A percentile compares a stretch with the other conserved stretches of the same genome.
These are phyloP conservation scores for Tremella yokohamensis DNA, from an alignment of 768 basidiomycete species.

Conservation along the genomic window DNA sequence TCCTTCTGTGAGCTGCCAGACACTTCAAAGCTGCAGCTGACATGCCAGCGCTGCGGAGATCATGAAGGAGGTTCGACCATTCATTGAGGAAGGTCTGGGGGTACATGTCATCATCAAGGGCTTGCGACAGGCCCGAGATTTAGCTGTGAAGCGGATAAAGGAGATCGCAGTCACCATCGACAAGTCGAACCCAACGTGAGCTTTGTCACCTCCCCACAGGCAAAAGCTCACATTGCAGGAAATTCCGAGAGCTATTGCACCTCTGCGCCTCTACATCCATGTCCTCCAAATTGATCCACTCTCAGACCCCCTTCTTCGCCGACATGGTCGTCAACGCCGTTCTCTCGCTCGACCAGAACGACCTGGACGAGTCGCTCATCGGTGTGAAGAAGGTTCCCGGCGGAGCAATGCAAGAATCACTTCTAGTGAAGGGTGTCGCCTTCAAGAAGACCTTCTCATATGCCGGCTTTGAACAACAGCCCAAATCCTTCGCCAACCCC, in stretches of 20 bases:
- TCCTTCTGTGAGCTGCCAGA: slow-evolving; percentile 58
- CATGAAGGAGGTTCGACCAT: slow-evolving; percentile 82
- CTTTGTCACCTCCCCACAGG: slow-evolving; percentile 1
- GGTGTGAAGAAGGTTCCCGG: slow-evolving; percentile 97
- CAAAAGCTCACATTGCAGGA: slow-evolving; percentile 54
- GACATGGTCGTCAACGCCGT: slow-evolving; percentile 99
- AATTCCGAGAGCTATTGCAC: slow-evolving; percentile 86
- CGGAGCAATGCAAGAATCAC: slow-evolving; percentile 94
- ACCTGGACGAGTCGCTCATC: slow-evolving; percentile 91
- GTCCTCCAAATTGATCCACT: slow-evolving; percentile 98
- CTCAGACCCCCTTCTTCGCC: slow-evolving; percentile 97
- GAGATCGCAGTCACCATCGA: slow-evolving; percentile 86
- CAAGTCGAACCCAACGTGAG: slow-evolving; percentile 83
- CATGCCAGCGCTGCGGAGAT: slow-evolving; percentile 69
- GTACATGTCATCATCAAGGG: slow-evolving; percentile 98
- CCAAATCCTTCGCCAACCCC: slow-evolving; percentile 82
- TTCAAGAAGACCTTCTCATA: slow-evolving; percentile 99
- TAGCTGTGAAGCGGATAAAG: slow-evolving; percentile 80
- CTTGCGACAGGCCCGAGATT: slow-evolving; percentile 75
- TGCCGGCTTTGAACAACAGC: slow-evolving; percentile 98
- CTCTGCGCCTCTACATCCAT: slow-evolving; percentile 99
- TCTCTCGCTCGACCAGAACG: slow-evolving; percentile 81
- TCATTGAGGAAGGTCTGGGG: slow-evolving; percentile 94
- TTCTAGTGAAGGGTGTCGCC: slow-evolving; percentile 81
- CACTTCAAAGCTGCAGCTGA: not conserved